Conservation (phyloP, 345 rosid genomes). For the Euphorbia tirucalli region DNA sequence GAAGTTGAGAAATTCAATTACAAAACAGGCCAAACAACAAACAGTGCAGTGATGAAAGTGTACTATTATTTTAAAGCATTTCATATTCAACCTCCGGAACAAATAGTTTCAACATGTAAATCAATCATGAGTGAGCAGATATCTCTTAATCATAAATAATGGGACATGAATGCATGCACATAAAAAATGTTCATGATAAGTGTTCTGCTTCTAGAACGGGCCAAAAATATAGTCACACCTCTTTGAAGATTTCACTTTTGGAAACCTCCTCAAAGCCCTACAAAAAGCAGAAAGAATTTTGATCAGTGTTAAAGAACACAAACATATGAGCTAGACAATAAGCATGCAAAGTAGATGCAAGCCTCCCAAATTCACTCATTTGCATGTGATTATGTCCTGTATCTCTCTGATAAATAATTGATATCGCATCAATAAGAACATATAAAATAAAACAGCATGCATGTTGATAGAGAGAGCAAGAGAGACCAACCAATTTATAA, state of each 20-base stretch:
- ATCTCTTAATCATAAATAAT: neutral
- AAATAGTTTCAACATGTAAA: neutral
- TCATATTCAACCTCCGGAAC: no score
- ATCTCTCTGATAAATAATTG: neutral
- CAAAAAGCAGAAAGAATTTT: conserved; percentile 17
- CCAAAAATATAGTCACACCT: conserved; percentile 59
- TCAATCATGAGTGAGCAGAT: neutral
- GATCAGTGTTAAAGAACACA: conserved; percentile 10
- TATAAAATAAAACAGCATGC: neutral
- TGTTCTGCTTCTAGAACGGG: conserved; percentile 1
- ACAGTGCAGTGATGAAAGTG: no score
- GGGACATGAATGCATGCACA: neutral
- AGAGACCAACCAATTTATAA: conserved; percentile 57
- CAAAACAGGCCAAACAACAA: neutral
- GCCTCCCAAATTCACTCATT: neutral
- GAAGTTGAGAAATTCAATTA: neutral
- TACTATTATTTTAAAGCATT: no score
- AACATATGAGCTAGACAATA: neutral
- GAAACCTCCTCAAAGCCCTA: conserved; percentile 75
- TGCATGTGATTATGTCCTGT: neutral
- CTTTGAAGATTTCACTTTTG: conserved; percentile 66
- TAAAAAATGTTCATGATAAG: neutral
- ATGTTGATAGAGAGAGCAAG: neutral
- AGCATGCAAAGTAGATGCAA: neutral
- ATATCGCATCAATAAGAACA: neutral